Evolutionary conservation across 108 stramenopile genomes (phyloP), one percentile per base, ranked within the genome.

Genomic region (Cyclotella cryptica): DNA sequence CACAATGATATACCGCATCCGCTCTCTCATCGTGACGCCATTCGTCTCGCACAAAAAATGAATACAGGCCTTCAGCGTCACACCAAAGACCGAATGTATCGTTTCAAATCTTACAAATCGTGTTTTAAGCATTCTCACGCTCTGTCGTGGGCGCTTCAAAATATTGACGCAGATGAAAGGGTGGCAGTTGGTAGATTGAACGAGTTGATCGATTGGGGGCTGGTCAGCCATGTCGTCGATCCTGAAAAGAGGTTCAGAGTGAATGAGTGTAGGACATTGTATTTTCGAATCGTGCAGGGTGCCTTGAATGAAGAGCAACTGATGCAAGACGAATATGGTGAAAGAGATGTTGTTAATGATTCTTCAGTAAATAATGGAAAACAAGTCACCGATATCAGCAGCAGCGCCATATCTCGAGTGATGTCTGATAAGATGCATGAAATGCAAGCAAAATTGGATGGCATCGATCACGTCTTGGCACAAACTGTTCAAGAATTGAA

Each of bases 101-200:
- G 75, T 18, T 78, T 81, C 65, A 81, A 82, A 62, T 63, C 76
- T 12, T 85, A 85, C 47, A 29, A 39, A 18, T 21, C 72, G 18
- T 85, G 84, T 40, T 85, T 85, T 53, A 65, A 51, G n/a, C 40
- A 75, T 35, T 47, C 75, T 15, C 80, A 82, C 55, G 80, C 84
- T 40, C 17, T 85, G 17, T 6, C 45, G 6, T 85, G 76, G 75
- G 76, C 84, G 10, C 46, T 67, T 1, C 35, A 43, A 24, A 66
- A 72, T 68, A 49, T 72, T 39, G 49, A 72, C 35, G 1, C 30
- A 4, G 41, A 68, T 4, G 78, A 80, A 65, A 11, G 14, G 13
- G 19, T 71, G 13, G 78, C 83, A n/a, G 74, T 84, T 10, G 17
- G 22, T 21, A 46, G 74, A 58, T 66, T 84, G 35, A 84, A 84